phyloP scores from a whole-genome alignment of 2,329 filamentous ascomycete species.

The Xylariaceae sp. region DNA sequence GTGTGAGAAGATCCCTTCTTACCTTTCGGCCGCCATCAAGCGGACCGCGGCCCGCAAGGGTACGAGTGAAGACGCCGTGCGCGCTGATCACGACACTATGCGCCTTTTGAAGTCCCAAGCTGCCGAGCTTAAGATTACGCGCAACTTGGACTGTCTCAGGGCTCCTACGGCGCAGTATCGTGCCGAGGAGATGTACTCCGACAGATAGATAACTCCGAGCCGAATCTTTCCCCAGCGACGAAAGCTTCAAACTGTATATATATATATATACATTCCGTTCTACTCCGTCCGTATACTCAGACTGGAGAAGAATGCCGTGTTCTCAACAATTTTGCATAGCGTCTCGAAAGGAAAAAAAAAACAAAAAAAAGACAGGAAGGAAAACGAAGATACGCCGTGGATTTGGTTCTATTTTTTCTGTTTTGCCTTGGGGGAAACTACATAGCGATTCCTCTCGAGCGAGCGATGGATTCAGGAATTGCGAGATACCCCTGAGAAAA shows the following conservation, averaged over 20 bases:
- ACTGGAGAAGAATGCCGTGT: not conserved
- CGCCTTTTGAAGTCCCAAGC: slow-evolving; percentile 72
- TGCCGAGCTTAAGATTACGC: slow-evolving; percentile 79
- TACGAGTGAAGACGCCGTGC: slow-evolving; percentile 26
- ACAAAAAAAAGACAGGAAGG: not conserved
- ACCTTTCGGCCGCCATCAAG: slow-evolving; percentile 41
- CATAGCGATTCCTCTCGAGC: not conserved
- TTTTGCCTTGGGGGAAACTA: not conserved
- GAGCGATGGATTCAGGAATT: not conserved
- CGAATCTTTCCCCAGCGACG: no score
- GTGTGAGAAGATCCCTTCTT: slow-evolving; percentile 54
- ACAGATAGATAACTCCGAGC: not conserved
- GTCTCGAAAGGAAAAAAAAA: not conserved
- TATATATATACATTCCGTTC: not conserved
- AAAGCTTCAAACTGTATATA: no score
- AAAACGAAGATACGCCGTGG: not conserved
- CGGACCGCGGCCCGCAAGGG: slow-evolving; percentile 27
- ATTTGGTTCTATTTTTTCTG: not conserved
- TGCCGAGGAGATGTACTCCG: slow-evolving; percentile 44
- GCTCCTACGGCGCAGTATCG: slow-evolving; percentile 60
- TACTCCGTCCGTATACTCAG: not conserved
- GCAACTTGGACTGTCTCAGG: slow-evolving; percentile 64
- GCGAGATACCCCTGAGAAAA: not conserved
- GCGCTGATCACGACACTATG: slow-evolving; percentile 46
- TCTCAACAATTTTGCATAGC: slow-evolving; percentile 1